phyloP scores from a whole-genome alignment of 345 rosid genomes.

The Citrus sinensis region DNA sequence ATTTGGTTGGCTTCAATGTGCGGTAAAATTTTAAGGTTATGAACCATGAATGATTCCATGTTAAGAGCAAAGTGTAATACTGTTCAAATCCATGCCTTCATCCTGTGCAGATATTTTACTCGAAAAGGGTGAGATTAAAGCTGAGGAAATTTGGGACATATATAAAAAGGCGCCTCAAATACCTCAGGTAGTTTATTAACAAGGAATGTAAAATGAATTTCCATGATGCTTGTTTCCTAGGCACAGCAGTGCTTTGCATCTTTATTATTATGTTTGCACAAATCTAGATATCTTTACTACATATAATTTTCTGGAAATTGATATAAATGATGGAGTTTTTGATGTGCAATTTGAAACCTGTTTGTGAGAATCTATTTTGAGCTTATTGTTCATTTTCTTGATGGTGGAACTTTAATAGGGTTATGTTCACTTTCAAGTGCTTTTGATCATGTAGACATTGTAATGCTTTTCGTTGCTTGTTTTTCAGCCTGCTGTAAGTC shows the following conservation, averaged over 20 bases:
- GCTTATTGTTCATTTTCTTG: neutral
- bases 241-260: neutral
- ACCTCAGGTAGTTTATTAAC: slow-evolving; percentile 54
- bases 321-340: neutral
- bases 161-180: slow-evolving; percentile 67
- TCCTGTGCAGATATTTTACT: slow-evolving; percentile 66
- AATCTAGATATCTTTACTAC: neutral
- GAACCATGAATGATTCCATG: neutral
- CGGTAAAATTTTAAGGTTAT: neutral
- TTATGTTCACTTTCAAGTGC: neutral
- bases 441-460: neutral
- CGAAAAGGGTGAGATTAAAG: slow-evolving; percentile 71
- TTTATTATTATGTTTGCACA: neutral
- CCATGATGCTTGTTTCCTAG: neutral
- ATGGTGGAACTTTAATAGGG: neutral
- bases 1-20: neutral
- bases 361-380: neutral
- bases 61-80: neutral
- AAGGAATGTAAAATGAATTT: neutral
- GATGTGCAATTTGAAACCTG: neutral
- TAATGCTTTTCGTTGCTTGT: slow-evolving; percentile 9
- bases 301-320: neutral
- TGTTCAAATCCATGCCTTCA: slow-evolving; percentile 5
- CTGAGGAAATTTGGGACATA: slow-evolving; percentile 79
- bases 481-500: slow-evolving; percentile 58